Evolutionary conservation across 2,329 filamentous ascomycete genomes (phyloP).

Genomic region (Aspergillus sp.): DNA sequence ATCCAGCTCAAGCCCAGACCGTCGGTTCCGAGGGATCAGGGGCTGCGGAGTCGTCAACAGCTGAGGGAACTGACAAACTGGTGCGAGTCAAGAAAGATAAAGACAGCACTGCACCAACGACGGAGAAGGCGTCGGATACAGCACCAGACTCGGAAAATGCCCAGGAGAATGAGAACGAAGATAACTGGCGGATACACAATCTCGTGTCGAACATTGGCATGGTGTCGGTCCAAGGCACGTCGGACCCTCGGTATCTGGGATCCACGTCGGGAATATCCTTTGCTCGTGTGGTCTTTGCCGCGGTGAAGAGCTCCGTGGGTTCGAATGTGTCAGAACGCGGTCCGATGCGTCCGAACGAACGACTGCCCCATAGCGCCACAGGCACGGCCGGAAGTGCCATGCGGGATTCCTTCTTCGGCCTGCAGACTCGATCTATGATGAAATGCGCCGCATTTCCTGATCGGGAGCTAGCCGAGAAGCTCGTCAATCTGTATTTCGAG

Average conservation of each 20-base stretch:
- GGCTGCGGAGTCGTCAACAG: conserved; percentile 14
- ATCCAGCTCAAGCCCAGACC: conserved; percentile 18
- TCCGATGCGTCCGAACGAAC: conserved; percentile 58
- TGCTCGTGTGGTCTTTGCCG: conserved; percentile 88
- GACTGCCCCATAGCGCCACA: conserved; percentile 48
- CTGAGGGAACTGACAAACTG: conserved; percentile 12
- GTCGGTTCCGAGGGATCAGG: conserved; percentile 14
- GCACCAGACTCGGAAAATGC: conserved; percentile 25
- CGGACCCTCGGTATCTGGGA: conserved; percentile 77
- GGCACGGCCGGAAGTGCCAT: conserved; percentile 70
- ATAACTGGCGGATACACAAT: conserved; percentile 62
- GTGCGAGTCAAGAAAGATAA: conserved; percentile 22
- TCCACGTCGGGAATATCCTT: conserved; percentile 91
- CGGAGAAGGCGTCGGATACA: conserved; percentile 18
- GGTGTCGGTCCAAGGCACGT: conserved; percentile 73
- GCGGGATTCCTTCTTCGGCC: conserved; percentile 94
- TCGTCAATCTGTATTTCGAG: conserved; percentile 87
- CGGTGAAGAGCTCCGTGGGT: conserved; percentile 73
- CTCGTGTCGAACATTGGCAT: conserved; percentile 69
- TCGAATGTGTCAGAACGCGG: conserved; percentile 61
- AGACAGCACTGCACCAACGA: conserved; percentile 12
- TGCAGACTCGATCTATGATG: conserved; percentile 86
- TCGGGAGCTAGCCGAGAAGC: conserved; percentile 65
- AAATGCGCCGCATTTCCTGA: conserved; percentile 81
- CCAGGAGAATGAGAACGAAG: conserved; percentile 51